Percentiles rank a stretch among this genome's conserved stretches.
Evolutionary conservation across 352 stramenopile species (phyloP).

Genomic region (Phytophthora hibernalis): DNA sequence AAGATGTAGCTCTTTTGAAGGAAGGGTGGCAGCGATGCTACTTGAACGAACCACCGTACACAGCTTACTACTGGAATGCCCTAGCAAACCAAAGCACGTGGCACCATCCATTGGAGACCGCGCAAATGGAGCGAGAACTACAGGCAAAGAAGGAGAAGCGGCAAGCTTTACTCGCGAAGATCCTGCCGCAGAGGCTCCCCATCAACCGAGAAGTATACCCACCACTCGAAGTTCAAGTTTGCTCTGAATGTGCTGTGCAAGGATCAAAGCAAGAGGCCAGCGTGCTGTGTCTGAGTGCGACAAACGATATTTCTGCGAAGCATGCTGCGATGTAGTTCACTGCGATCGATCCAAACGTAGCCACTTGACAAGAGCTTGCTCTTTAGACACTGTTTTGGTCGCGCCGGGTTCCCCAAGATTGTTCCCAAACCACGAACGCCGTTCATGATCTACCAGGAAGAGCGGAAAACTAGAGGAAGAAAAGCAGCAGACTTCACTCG

Average conservation of each 20-base stretch:
- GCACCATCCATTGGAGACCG: constrained; percentile 60
- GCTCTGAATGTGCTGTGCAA: constrained; percentile 28
- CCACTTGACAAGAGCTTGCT: constrained; percentile 48
- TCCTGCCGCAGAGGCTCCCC: constrained; percentile 46
- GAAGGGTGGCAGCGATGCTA: constrained; percentile 63
- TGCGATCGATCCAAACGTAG: constrained; percentile 29
- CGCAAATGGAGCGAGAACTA: constrained; percentile 46
- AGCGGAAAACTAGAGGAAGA: constrained; percentile 24
- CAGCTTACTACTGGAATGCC: constrained; percentile 72
- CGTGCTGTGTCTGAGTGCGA: constrained; percentile 53
- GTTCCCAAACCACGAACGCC: constrained; percentile 17
- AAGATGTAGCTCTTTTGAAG: constrained; percentile 37
- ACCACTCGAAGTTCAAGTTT: constrained; percentile 9
- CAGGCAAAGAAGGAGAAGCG: constrained; percentile 39
- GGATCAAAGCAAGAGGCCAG: constrained; percentile 15
- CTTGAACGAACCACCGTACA: constrained; percentile 65
- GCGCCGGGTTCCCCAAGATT: constrained; percentile 43
- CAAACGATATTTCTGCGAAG: constrained; percentile 50
- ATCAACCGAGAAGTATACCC: constrained; percentile 48
- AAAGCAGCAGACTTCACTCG: constrained; percentile 9
- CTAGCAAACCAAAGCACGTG: constrained; percentile 63
- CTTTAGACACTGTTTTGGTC: constrained; percentile 46
- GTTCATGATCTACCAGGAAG: constrained; percentile 39
- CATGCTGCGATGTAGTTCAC: constrained; percentile 57
- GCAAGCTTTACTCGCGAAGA: constrained; percentile 43